These are phyloP conservation scores for Metschnikowia continentalis DNA, from an alignment of 805 yeast species.

Conservation along the genomic window DNA sequence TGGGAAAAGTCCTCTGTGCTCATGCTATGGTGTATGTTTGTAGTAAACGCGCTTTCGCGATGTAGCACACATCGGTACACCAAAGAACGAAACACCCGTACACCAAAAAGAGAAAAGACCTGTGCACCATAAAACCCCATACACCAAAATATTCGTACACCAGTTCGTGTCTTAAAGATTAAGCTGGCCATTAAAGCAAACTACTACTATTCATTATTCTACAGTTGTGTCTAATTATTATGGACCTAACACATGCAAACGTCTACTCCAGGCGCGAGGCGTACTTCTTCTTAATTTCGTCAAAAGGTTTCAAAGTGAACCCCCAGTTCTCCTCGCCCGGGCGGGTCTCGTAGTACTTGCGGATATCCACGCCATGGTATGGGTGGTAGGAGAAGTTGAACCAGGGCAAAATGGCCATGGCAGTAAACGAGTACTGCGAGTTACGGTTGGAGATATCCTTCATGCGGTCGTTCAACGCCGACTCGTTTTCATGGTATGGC, in stretches of 20 bases:
- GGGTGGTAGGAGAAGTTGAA: constrained; percentile 79
- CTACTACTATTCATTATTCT: no score
- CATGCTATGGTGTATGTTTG: constrained; percentile 7
- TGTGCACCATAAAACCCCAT: background rate
- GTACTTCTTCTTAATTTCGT: constrained; percentile 39
- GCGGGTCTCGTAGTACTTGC: constrained; percentile 41
- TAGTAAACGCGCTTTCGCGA: constrained; percentile 9
- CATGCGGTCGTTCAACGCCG: constrained; percentile 55
- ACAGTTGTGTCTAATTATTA: no score
- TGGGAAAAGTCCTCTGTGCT: constrained; percentile 53
- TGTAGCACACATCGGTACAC: background rate
- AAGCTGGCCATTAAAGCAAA: no score
- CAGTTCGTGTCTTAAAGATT: no score
- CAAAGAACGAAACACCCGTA: background rate
- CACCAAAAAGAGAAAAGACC: background rate
- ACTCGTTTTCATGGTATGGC: constrained; percentile 61
- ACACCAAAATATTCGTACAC: no score
- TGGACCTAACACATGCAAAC: no score
- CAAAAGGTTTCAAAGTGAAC: constrained; percentile 47
- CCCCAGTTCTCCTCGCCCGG: constrained; percentile 61
- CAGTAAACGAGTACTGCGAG: constrained; percentile 64
- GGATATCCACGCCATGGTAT: constrained; percentile 71
- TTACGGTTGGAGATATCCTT: constrained; percentile 75
- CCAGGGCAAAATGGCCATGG: constrained; percentile 67
- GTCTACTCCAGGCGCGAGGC: constrained; percentile 4